Percentiles rank a stretch among this genome's conserved stretches.
phyloP scores from a whole-genome alignment of 2,329 filamentous ascomycete genomes.

The Bipolaris gigantea region DNA sequence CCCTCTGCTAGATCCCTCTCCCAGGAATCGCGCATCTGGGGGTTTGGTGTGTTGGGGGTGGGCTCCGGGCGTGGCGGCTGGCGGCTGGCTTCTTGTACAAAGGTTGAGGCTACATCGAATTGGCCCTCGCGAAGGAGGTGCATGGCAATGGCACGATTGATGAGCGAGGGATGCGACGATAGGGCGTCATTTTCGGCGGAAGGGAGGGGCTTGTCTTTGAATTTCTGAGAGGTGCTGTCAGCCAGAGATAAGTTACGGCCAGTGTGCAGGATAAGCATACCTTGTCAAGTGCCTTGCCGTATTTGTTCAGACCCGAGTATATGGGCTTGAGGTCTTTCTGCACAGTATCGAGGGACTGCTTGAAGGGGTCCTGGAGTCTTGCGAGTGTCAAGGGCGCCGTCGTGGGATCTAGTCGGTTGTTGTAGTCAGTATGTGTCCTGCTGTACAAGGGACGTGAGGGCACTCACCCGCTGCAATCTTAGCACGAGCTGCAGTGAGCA shows the following conservation, averaged over 20 bases:
- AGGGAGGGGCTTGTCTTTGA: slow-evolving; percentile 64
- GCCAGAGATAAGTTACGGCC: not conserved
- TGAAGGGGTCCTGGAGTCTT: slow-evolving; percentile 83
- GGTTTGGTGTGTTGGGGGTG: slow-evolving; percentile 40
- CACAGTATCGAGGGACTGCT: slow-evolving; percentile 76
- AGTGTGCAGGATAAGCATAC: slow-evolving; percentile 48
- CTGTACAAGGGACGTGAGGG: not conserved
- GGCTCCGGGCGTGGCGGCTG: slow-evolving; percentile 48
- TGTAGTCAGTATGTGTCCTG: slow-evolving; percentile 17
- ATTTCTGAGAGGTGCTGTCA: slow-evolving; percentile 53
- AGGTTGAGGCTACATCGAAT: slow-evolving; percentile 83
- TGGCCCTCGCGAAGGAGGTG: slow-evolving; percentile 93
- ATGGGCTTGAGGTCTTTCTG: slow-evolving; percentile 82
- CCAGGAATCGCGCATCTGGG: slow-evolving; percentile 39
- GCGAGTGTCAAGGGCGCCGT: slow-evolving; percentile 74
- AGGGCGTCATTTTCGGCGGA: slow-evolving; percentile 81
- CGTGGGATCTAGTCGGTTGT: slow-evolving; percentile 60
- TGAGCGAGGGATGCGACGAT: slow-evolving; percentile 71
- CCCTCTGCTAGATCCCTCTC: slow-evolving; percentile 56
- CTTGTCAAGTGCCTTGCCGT: slow-evolving; percentile 83
- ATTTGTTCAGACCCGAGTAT: slow-evolving; percentile 78
- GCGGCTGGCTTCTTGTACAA: slow-evolving; percentile 70
- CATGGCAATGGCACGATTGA: slow-evolving; percentile 95
- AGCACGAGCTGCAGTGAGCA: slow-evolving; percentile 73
- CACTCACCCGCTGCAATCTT: slow-evolving; percentile 65